phyloP scores from a whole-genome alignment of 2,329 filamentous ascomycete genomes.

The Fusarium sp. region DNA sequence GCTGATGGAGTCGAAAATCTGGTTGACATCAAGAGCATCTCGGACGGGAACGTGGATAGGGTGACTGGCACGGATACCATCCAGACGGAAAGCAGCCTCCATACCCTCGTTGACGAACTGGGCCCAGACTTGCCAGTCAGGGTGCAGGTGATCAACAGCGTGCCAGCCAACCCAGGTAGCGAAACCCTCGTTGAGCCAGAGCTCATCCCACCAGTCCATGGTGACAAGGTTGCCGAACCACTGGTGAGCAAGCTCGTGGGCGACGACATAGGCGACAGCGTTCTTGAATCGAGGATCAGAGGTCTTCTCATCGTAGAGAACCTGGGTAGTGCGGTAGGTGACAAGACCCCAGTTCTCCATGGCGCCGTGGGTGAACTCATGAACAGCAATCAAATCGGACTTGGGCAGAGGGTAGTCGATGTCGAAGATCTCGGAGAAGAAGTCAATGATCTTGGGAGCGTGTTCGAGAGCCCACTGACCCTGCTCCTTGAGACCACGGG shows the following conservation, averaged over 20 bases:
- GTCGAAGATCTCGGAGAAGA: constrained; percentile 93
- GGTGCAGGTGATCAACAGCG: constrained; percentile 89
- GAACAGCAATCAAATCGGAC: constrained; percentile 87
- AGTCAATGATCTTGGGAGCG: constrained; percentile 92
- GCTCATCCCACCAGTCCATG: constrained; percentile 96
- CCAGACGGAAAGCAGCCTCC: constrained; percentile 89
- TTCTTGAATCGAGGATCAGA: constrained; percentile 93
- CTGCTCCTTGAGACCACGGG: constrained; percentile 91
- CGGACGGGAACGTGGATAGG: constrained; percentile 95
- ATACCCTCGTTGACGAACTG: constrained; percentile 97
- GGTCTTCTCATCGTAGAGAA: constrained; percentile 93
- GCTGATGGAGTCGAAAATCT: constrained; percentile 97
- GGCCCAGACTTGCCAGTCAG: constrained; percentile 97
- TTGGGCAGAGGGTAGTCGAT: constrained; percentile 95
- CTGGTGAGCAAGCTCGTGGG: constrained; percentile 96
- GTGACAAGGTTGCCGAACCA: constrained; percentile 97
- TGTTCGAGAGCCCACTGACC: constrained; percentile 90
- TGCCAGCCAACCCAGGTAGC: constrained; percentile 99
- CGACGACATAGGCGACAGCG: constrained; percentile 93
- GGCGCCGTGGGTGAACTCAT: constrained; percentile 88
- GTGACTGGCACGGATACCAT: constrained; percentile 90
- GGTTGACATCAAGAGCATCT: constrained; percentile 94
- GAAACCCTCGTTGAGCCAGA: constrained; percentile 96
- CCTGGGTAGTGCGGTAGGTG: constrained; percentile 93
- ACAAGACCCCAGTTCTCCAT: constrained; percentile 99